Evolutionary conservation across 1,284 basidiomycete species (phyloP), one percentile per base, ranked within the genome.

Genomic region (Puccinia horiana): DNA sequence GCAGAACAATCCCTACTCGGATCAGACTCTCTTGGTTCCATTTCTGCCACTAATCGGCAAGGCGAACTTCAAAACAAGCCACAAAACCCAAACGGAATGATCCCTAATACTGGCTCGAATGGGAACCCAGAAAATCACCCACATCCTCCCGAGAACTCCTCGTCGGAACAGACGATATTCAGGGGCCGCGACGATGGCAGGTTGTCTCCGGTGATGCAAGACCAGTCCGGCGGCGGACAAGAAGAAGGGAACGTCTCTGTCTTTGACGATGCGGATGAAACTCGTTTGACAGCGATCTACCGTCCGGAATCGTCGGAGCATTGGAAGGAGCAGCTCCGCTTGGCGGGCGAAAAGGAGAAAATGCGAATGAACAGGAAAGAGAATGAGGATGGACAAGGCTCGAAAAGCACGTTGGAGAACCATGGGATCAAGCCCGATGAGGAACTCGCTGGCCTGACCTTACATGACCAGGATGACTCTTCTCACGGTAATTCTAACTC

Each of bases 211-310:
- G 72, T 75, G 12, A 75, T 49, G 20, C 69, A 54, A 3, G 52
- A 32, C 29, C 72, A 49, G 49, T 44, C 67, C 20, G 35, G 61
- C 18, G 35, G 29, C 20, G 47, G 40, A 52, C 26, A 29, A 18
- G 75, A 77, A 14, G 42, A 77, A 9, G 56, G 42, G n/a, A 63
- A 63, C 65, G 37, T 73, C 29, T 81, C 69, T 12, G 78, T 63
- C 5, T 81, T 81, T 82, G 89, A 89, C 35, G 85, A 86, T 14
- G 90, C 91, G 76, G 85, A 88, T 14, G 90, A 91, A 82, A 90
- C 90, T 82, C 90, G 89, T 72, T 85, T 92, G 52, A 96, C 94
- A 20, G 93, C 93, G 20, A 94, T 96, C 79, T 96, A 94, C 88
- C 90, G 92, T 72, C 93, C 94, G 0, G 94, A 94, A 85, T 92